These are phyloP conservation scores for Botrytis galanthina DNA, from an alignment of 2,329 filamentous ascomycete genomes.

Conservation along the genomic window DNA sequence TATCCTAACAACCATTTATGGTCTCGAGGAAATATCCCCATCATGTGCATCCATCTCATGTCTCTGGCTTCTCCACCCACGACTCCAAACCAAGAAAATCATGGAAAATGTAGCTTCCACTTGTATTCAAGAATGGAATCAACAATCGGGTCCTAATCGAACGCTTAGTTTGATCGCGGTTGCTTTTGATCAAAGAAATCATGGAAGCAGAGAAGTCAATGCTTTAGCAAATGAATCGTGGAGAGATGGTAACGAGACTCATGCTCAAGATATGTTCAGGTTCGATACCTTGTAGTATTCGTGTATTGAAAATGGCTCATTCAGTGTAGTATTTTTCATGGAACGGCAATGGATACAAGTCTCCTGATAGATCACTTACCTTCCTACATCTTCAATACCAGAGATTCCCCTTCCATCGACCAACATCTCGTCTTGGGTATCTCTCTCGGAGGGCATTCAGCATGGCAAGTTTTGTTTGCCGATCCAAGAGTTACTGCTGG, in stretches of 20 bases:
- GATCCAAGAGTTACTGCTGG: slow-evolving; percentile 78
- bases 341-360: slow-evolving; percentile 71
- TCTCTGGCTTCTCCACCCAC: slow-evolving; percentile 89
- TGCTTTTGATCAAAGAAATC: slow-evolving; percentile 90
- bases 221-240: slow-evolving; percentile 71
- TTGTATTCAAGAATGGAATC: slow-evolving; percentile 67
- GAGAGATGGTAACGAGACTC: slow-evolving; percentile 68
- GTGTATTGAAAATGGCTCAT: not conserved
- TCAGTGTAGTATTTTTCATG: slow-evolving; percentile 57
- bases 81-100: slow-evolving; percentile 64
- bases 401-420: slow-evolving; percentile 46
- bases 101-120: slow-evolving; percentile 76
- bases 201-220: slow-evolving; percentile 71
- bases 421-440: slow-evolving; percentile 77
- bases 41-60: slow-evolving; percentile 60
- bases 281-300: slow-evolving; percentile 7
- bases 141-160: slow-evolving; percentile 34
- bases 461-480: slow-evolving; percentile 78
- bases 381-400: slow-evolving; percentile 65
- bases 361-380: slow-evolving; percentile 74
- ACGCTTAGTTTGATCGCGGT: slow-evolving; percentile 67
- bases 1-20: slow-evolving; percentile 76
- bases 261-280: slow-evolving; percentile 88
- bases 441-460: slow-evolving; percentile 81
- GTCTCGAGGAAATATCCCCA: slow-evolving; percentile 68